Conservation (phyloP, 1,284 basidiomycete genomes). For the Ustilago bromivora region DNA sequence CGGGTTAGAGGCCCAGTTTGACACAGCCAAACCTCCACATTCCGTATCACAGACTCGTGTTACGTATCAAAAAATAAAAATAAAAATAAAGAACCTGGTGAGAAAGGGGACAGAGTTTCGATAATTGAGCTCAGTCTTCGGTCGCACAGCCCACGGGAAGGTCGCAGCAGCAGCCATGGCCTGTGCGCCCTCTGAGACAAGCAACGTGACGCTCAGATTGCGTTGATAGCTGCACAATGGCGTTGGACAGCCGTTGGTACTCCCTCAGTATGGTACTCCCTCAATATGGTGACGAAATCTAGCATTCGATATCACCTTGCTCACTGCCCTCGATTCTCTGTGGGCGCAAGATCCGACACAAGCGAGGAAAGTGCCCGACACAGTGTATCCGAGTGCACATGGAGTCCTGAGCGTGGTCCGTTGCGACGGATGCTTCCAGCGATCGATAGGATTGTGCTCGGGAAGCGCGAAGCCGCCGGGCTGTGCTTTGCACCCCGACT, state of each 20-base stretch:
- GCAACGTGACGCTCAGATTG: slow-evolving; percentile 18
- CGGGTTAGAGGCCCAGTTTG: background rate
- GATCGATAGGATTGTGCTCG: background rate
- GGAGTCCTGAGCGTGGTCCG: background rate
- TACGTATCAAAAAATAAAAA: no score
- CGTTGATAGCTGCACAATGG: slow-evolving; percentile 17
- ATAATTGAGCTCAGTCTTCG: background rate
- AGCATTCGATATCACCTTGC: slow-evolving; percentile 5
- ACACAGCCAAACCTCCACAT: slow-evolving; percentile 30
- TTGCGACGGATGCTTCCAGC: background rate
- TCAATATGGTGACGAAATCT: slow-evolving; percentile 20
- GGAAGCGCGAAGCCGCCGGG: background rate
- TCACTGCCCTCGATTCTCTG: background rate
- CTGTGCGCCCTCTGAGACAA: slow-evolving; percentile 1
- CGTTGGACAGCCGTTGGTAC: background rate
- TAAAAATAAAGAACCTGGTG: background rate
- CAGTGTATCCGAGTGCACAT: background rate
- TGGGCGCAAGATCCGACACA: background rate
- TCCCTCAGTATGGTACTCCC: background rate
- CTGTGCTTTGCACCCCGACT: background rate
- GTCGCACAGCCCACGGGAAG: slow-evolving; percentile 7
- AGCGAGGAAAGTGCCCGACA: background rate
- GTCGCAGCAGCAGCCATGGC: background rate
- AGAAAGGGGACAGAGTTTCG: background rate
- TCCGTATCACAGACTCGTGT: slow-evolving; percentile 3